These are phyloP conservation scores for Obelidium mucronatum DNA, from an alignment of 192 early-diverging fungal genomes.

Conservation along the genomic window DNA sequence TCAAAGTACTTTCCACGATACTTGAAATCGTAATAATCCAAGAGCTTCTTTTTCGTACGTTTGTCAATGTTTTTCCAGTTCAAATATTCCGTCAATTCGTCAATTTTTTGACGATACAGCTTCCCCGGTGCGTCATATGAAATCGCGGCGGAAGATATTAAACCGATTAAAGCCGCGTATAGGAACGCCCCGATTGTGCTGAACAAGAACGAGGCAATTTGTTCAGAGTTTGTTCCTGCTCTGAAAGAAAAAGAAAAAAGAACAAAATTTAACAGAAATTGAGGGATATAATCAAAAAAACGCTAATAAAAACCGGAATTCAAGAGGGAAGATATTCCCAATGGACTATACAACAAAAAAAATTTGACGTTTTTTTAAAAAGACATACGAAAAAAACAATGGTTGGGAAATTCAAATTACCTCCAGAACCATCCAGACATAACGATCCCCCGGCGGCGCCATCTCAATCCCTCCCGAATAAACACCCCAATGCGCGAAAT, in stretches of 20 bases:
- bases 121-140: slow-evolving; percentile 13
- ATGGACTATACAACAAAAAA: background rate
- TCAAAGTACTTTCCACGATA: slow-evolving; percentile 33
- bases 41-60: slow-evolving; percentile 25
- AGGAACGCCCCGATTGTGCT: background rate
- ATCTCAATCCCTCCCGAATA: background rate
- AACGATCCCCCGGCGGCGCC: background rate
- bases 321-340: slow-evolving; percentile 7
- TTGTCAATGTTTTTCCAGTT: slow-evolving; percentile 28
- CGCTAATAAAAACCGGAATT: background rate
- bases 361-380: no score
- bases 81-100: slow-evolving; percentile 43
- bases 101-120: slow-evolving; percentile 38
- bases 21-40: slow-evolving; percentile 35
- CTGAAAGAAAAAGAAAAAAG: no score
- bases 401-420: background rate
- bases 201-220: slow-evolving; percentile 10
- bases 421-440: slow-evolving; percentile 3
- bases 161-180: slow-evolving; percentile 33
- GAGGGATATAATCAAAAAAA: background rate
- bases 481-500: background rate
- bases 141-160: slow-evolving; percentile 18
- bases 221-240: background rate
- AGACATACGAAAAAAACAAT: background rate
- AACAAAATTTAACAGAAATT: no score